phyloP scores from a whole-genome alignment of 148 eudicot genomes.

The Fagopyrum homotropicum region DNA sequence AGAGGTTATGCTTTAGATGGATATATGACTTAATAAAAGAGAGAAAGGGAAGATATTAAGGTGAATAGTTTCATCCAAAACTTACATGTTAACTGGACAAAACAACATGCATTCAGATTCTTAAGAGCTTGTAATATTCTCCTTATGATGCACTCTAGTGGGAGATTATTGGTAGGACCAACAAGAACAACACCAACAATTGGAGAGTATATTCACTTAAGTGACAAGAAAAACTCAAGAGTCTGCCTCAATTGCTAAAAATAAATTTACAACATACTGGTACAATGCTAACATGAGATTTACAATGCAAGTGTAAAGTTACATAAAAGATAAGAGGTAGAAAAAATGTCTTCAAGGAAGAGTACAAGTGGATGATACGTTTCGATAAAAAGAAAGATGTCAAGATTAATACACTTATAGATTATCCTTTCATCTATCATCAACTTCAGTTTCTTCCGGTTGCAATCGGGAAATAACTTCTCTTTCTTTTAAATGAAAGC shows the following conservation, averaged over 20 bases:
- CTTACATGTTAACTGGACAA: conserved; percentile 94
- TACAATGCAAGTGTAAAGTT: background rate
- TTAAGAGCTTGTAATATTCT: conserved; percentile 69
- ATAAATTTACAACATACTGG: background rate
- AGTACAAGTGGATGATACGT: background rate
- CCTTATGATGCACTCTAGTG: conserved; percentile 81
- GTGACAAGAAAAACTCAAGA: background rate
- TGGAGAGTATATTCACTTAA: background rate
- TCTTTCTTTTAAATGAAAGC: background rate
- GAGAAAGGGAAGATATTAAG: background rate
- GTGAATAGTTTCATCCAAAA: conserved; percentile 16
- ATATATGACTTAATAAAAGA: background rate
- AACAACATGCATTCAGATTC: conserved; percentile 88
- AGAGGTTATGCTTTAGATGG: background rate
- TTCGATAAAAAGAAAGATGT: background rate
- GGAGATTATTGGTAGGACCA: conserved; percentile 70
- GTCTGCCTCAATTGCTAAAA: background rate
- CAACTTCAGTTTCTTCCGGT: background rate
- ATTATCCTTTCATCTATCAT: background rate
- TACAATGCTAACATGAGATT: background rate
- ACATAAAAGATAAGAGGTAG: background rate
- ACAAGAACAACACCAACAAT: conserved; percentile 38
- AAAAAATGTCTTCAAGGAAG: background rate
- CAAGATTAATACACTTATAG: background rate
- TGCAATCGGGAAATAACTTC: background rate